phyloP scores from a whole-genome alignment of 495 filamentous ascomycete genomes.

The Haplographium delicatum region DNA sequence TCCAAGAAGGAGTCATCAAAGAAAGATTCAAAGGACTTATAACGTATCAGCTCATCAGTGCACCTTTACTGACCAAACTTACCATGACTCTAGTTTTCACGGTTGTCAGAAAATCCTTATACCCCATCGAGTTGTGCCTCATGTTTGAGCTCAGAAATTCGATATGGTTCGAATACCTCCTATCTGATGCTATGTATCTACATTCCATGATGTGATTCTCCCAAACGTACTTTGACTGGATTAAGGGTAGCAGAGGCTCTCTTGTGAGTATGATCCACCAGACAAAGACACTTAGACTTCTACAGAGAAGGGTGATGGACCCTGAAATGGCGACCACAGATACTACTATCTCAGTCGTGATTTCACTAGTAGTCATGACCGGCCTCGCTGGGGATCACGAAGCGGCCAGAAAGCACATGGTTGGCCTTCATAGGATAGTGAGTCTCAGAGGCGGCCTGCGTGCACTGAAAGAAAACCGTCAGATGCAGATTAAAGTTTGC shows the following conservation, averaged over 20 bases:
- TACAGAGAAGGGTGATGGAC: not conserved
- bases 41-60: too few species aligned
- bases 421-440: conserved; percentile 33
- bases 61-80: too few species aligned
- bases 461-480: conserved; percentile 22
- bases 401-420: conserved; percentile 30
- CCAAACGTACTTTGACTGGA: conserved; percentile 29
- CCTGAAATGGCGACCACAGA: not conserved
- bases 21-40: too few species aligned
- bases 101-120: conserved; percentile 31
- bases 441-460: conserved; percentile 30
- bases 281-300: not conserved
- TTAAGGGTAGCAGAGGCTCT: not conserved
- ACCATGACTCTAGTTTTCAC: too few species aligned
- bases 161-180: conserved; percentile 30
- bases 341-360: conserved; percentile 28
- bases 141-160: conserved; percentile 26
- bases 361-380: conserved; percentile 29
- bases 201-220: conserved; percentile 32
- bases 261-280: not conserved
- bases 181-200: conserved; percentile 32
- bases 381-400: conserved; percentile 25
- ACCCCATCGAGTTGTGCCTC: conserved; percentile 32
- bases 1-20: too few species aligned
- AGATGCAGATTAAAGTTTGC: conserved; percentile 25